Base-by-base conservation (phyloP, 441 rosid species). In the Populus hybrid region DNA sequence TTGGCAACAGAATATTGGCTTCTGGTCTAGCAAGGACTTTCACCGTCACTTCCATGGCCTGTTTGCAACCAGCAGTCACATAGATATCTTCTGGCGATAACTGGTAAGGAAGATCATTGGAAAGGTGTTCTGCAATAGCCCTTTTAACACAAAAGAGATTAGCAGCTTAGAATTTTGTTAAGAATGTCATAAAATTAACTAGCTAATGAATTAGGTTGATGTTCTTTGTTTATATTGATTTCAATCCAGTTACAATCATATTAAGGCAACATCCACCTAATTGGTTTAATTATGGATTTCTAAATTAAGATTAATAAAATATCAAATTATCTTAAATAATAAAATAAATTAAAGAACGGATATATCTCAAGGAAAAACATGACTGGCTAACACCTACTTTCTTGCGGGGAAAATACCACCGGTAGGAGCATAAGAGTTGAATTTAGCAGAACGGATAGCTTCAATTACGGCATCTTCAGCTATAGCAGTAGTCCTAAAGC, bases 391-490 rank as follows among this genome's bases (percentile, higher is more conserved):
- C 18, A 67, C 7, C 30, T 67, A 67, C 70, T 28, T 67, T 28
- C 70, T 30, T 24, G 65, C 71, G 6, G 92, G 89, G 74, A 82
- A 87, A 75, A 89, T 46, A 5, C 91, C 94, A 75, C 73, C 79
- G 28, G 79, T 76, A 53, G 88, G 79, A 10, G 86, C 40, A 75
- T 93, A 90, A 38, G 79, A 71, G 35, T 91, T 91, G 86, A 71
- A 81, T 38, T 86, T 81, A 9, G 82, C 91, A 57, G 98, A 91
- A 35, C 83, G 82, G 69, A 91, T 75, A 76, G 87, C 84, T 21
- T 87, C 81, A 69, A 80, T 80, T 73, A 91, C 75, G 78, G 97
- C 95, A 73, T 89, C 87, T 84, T 88, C 94, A 3, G 94, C 94
- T 14, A 63, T 83, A 30, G 84, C 69, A 50, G 78, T 3, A 57